Conservation (phyloP, 345 rosid species). For the Cardiospermum halicacabum region DNA sequence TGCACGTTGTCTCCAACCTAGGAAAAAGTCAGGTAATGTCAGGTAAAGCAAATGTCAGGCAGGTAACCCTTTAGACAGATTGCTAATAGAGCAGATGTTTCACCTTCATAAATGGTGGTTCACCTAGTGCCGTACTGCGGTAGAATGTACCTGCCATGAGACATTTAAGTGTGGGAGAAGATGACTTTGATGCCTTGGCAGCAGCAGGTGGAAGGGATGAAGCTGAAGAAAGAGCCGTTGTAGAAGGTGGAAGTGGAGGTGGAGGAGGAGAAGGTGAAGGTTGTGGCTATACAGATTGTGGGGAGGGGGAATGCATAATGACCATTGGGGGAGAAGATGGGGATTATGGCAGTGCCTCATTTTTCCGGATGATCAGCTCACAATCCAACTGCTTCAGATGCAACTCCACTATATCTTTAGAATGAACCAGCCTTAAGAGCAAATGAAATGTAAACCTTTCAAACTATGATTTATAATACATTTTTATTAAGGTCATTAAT, state of each 20-base stretch:
- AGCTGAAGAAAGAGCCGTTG: constrained; percentile 30
- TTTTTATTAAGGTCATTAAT: background rate
- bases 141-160: constrained; percentile 96
- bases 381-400: constrained; percentile 81
- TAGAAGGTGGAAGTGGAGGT: constrained; percentile 31
- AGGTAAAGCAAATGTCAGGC: background rate
- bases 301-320: constrained; percentile 53
- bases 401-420: constrained; percentile 83
- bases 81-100: constrained; percentile 12
- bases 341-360: constrained; percentile 75
- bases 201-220: constrained; percentile 43
- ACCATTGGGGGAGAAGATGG: constrained; percentile 44
- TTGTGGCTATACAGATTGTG: constrained; percentile 25
- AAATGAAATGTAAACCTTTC: constrained; percentile 1
- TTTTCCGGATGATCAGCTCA: constrained; percentile 73
- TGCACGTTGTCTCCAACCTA: constrained; percentile 95
- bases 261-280: constrained; percentile 35
- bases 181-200: constrained; percentile 47
- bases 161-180: constrained; percentile 66
- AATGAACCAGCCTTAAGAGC: constrained; percentile 76
- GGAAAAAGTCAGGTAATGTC: constrained; percentile 9
- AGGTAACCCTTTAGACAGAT: background rate
- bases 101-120: constrained; percentile 81
- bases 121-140: constrained; percentile 70
- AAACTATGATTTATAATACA: background rate